Evolutionary conservation across 2,329 filamentous ascomycete genomes (phyloP), one percentile per base, ranked within the genome.

Genomic region (Microascus cirrosus): DNA sequence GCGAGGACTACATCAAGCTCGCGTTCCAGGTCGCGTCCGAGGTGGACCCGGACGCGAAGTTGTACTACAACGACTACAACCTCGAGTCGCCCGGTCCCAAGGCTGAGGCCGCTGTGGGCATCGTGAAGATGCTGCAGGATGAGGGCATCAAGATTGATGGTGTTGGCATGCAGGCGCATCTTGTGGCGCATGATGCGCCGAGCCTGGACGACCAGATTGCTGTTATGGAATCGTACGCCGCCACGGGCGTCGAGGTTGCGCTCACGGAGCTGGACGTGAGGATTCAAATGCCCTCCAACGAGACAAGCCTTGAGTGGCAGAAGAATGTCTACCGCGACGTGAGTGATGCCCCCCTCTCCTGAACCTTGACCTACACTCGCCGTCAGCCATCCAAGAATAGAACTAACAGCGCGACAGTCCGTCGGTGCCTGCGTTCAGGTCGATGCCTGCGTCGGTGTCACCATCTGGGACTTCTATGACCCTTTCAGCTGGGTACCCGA

Each of bases 161-260:
- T 57, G 75, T 86, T 5, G 83, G 84, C 15, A 72, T 85, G 63
- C 82, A 87, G 65, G 76, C 72, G 7, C 84, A 87, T 67, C 77
- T 85, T 56, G 78, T 81, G 58, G 78, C 80, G 8, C 79, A 81
- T 63, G 63, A 66, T n/a, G 74, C 78, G 1, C 77, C 81, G 0
- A 68, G 66, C 50, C 66, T 72, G 57, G 68, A 71, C 12, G 65
- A 72, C 24, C 70, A 74, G 58, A 67, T 71, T 22, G 65, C 69
- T 2, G 74, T 74, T 53, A 75, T 80, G 56, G 61, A 70, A 48
- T 65, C 69, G 11, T 82, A 77, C 66, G 69, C 68, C 2, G 67
- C 65, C 2, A 66, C 76, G 1, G 74, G 72, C 1, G 68, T 80
- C 3, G 79, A 83, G 57, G 74, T 81, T 1, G 78, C 77, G 3